A percentile compares a stretch with the other conserved stretches of the same genome.
These are phyloP conservation scores for Daedalea quercina DNA, from an alignment of 768 basidiomycete species.

Conservation along the genomic window DNA sequence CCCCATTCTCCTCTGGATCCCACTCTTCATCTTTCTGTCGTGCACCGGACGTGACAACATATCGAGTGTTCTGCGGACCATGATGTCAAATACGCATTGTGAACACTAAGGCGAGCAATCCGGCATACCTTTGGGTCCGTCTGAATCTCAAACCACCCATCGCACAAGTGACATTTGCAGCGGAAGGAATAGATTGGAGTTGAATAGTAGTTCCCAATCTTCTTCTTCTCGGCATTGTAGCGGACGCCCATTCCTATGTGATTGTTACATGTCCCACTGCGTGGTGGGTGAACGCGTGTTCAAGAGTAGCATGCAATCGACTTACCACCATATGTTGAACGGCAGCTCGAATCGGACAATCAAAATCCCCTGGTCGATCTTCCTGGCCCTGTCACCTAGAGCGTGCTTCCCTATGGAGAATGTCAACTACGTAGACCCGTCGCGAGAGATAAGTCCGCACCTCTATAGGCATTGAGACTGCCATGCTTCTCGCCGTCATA, in stretches of 20 bases:
- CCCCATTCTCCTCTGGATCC: constrained; percentile 95
- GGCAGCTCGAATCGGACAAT: constrained; percentile 95
- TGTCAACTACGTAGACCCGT: constrained; percentile 4
- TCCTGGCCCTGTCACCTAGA: constrained; percentile 86
- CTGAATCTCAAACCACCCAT: constrained; percentile 96
- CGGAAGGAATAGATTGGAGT: constrained; percentile 94
- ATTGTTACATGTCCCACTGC: constrained; percentile 86
- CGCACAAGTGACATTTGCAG: constrained; percentile 96
- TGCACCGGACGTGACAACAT: constrained; percentile 91
- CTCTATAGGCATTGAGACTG: constrained; percentile 68
- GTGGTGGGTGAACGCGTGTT: background rate
- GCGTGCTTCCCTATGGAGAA: constrained; percentile 78
- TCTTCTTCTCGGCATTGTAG: constrained; percentile 99
- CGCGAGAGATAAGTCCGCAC: constrained; percentile 25
- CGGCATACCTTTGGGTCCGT: constrained; percentile 86
- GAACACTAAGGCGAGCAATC: background rate
- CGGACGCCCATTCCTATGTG: constrained; percentile 99
- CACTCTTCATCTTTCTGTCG: constrained; percentile 93
- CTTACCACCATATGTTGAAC: constrained; percentile 95
- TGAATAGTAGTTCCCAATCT: constrained; percentile 89
- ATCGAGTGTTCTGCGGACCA: constrained; percentile 75
- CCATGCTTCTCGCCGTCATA: constrained; percentile 66
- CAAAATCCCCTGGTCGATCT: constrained; percentile 92
- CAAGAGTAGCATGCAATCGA: constrained; percentile 2
- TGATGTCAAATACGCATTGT: background rate